Conservation (phyloP, 306 rosid genomes). For the Datisca glomerata region DNA sequence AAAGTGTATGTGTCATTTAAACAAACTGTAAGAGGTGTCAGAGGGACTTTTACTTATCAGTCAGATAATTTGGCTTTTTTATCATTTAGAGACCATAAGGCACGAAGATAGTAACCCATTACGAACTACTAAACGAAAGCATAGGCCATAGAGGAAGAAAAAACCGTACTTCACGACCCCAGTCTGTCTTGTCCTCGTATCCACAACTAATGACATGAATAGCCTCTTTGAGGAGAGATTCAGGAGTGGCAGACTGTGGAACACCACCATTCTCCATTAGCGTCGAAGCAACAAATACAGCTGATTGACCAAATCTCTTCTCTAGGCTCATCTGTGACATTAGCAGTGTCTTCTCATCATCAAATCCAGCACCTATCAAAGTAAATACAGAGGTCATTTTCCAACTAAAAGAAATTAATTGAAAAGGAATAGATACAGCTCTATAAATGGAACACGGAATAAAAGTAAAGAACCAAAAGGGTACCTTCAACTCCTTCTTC, state of each 20-base stretch:
- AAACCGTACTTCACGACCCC: constrained; percentile 75
- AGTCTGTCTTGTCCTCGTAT: constrained; percentile 87
- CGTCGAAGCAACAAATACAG: constrained; percentile 90
- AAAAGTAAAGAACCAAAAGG: constrained; percentile 5
- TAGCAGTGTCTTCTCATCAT: constrained; percentile 78
- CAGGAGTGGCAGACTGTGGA: constrained; percentile 94
- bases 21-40: too few relatives aligned
- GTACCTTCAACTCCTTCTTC: constrained; percentile 97
- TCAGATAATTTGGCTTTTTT: too few relatives aligned
- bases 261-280: constrained; percentile 99
- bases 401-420: background rate
- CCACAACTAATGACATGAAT: constrained; percentile 99
- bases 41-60: too few relatives aligned
- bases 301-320: constrained; percentile 93
- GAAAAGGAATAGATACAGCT: background rate
- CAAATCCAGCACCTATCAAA: constrained; percentile 74
- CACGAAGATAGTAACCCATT: too few relatives aligned
- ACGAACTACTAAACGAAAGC: too few relatives aligned
- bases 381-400: constrained; percentile 1
- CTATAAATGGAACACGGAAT: background rate
- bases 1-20: too few relatives aligned
- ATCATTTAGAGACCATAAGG: too few relatives aligned
- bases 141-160: background rate
- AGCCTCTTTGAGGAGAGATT: constrained; percentile 93
- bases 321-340: constrained; percentile 96